Evolutionary conservation across 345 rosid genomes (phyloP), one percentile per base, ranked within the genome.

Genomic region (Cardiospermum halicacabum): DNA sequence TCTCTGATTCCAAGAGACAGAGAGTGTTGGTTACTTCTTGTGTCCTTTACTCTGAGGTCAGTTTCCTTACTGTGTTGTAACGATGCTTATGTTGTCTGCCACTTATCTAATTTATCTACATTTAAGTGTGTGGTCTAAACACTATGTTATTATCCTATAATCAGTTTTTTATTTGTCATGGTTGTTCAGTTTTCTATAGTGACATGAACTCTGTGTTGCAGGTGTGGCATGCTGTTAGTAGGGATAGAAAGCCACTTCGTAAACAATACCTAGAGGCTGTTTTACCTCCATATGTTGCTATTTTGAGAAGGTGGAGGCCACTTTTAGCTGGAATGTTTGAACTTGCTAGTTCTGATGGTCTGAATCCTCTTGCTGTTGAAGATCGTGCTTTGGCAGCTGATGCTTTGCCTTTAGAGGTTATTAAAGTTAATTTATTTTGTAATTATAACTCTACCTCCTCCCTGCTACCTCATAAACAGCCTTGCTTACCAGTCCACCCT

Each of bases 11-110:
- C 64, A 95, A 89, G 84, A 82, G 97, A 74, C 99, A 89, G 70
- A 80, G 97, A 79, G 99, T 95, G 67, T 74, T 95, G 81, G 99
- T 91, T 67, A 93, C 97, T 32, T 85, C 96, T 56, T 95, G 99
- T 76, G 90, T 95, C 77, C 90, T 95, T 12, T 95, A 84, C 80
- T 89, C 99, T 40, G 99, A 95, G 99, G 99, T 95, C 75, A 73
- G 97, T 84, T 80, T 64, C 71, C 36, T 57, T 49, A 36, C 73
- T 26, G 11, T 42, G n/a, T 18, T 39, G 12, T 19, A 13, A 25
- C n/a, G 26, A 43, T 12, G 58, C 1, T 26, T 31, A 58, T 22
- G 51, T 65, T 58, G 60, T 63, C 59, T 72, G 57, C 55, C 72
- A n/a, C 56, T 56, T 16, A 58, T 75, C 58, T 60, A 56, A 64